phyloP scores from a whole-genome alignment of 345 rosid genomes.

The Eucalyptus fibrosa region DNA sequence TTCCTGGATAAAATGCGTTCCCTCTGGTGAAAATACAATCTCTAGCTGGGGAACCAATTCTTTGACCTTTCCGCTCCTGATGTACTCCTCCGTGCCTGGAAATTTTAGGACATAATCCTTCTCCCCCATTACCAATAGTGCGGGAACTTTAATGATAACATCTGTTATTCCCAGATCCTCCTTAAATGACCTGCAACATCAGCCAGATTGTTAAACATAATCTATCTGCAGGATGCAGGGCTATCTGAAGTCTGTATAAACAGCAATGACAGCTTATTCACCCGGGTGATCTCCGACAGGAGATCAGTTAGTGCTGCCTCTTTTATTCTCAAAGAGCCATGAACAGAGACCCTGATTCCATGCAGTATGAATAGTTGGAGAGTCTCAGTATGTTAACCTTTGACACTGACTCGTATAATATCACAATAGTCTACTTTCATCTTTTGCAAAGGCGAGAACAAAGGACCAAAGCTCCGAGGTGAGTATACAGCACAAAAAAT shows the following conservation, averaged over 20 bases:
- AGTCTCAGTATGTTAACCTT: background rate
- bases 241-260: background rate
- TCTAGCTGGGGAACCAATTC: constrained; percentile 34
- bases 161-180: background rate
- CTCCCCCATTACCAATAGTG: constrained; percentile 34
- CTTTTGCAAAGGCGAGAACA: background rate
- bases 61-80: constrained; percentile 21
- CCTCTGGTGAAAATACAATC: background rate
- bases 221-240: background rate
- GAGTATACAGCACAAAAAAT: background rate
- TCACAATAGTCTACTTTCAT: background rate
- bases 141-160: constrained; percentile 18
- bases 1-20: constrained; percentile 3
- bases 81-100: constrained; percentile 35
- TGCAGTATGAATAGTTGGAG: background rate
- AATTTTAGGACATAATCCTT: constrained; percentile 37
- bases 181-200: background rate
- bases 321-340: background rate
- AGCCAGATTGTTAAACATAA: background rate
- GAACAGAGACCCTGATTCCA: background rate
- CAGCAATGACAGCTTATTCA: background rate
- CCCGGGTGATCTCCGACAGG: background rate
- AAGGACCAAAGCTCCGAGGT: background rate
- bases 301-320: background rate
- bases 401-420: background rate